Base-by-base conservation (phyloP, 345 rosid species). In the Pseudoturritis turrita region DNA sequence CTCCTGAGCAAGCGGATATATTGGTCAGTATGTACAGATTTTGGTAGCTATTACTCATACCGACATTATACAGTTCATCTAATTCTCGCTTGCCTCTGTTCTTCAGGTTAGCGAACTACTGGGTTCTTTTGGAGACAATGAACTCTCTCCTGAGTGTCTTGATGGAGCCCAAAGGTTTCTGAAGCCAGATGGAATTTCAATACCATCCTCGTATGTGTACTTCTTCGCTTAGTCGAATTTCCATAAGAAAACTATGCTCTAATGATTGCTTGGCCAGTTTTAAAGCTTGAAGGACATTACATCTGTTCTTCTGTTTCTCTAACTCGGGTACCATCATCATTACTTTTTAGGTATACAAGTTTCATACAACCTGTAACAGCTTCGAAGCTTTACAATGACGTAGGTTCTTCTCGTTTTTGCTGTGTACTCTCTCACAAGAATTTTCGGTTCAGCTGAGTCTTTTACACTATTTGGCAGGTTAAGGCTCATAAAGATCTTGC, bases 61-160 rank as follows among this genome's bases (percentile, higher is more conserved):
- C 11, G 15, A 39, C 63, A 5, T 28, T 15, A 23, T 40, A 25
- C 71, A 70, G 51, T 17, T 35, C 55, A 44, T 68, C 74, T 31
- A 23, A 74, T 79, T 65, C 75, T 41, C 26, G 7, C 61, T 75
- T 59, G 23, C 53, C 28, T 46, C 63, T 84, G 72, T 36, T 72
- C 25, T 80, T 44, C 68, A 95, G 98, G 98, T 95, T 44, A 95
- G 98, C 62, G 98, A 95, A 67, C 77, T 95, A 80, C 81, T 95
- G 36, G 99, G 99, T 56, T 91, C 99, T 77, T 89, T 95, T 79
- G 99, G 99, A 51, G 99, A 95, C 83, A 95, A 95, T 83, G 98
- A 95, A 84, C 87, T 95, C 52, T 95, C 99, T 74, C 99, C 99
- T 11, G 98, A 95, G 72, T 92, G 99, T 79, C 96, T 95, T 64